Percentiles rank a stretch among this genome's conserved stretches.
Evolutionary conservation across 192 early-diverging fungal genomes (phyloP).

Genomic region (Geranomyces variabilis): DNA sequence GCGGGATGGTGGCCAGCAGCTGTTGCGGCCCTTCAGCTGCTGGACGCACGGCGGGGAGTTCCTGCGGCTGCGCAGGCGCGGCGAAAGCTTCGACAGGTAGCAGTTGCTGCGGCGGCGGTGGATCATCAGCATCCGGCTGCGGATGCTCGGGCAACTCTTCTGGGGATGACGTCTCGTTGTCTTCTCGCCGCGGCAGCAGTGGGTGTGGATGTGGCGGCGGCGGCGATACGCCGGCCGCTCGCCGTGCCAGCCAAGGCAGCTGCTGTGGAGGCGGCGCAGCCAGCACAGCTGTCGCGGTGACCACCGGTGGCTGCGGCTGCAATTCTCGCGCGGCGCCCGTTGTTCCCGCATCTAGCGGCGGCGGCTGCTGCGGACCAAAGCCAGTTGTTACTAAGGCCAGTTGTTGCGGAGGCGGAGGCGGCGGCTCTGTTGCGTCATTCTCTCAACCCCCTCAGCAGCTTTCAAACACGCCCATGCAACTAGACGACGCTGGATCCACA

Average conservation of each 20-base stretch:
- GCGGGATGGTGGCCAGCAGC: background rate
- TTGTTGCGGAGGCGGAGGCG: constrained; percentile 9
- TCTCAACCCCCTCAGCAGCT: background rate
- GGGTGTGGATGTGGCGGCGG: constrained; percentile 13
- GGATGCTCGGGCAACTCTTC: background rate
- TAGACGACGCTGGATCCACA: background rate
- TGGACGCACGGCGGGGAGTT: background rate
- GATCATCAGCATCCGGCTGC: background rate
- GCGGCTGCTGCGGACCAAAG: background rate
- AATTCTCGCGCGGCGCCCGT: background rate
- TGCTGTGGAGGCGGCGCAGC: background rate
- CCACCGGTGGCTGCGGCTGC: constrained; percentile 8
- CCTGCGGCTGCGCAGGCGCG: background rate
- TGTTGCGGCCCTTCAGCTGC: background rate
- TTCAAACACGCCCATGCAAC: background rate
- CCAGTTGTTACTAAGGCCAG: background rate
- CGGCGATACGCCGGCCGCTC: background rate
- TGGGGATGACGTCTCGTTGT: background rate
- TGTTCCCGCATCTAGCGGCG: background rate
- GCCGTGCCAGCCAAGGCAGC: background rate
- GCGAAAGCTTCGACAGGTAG: background rate
- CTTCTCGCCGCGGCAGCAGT: background rate
- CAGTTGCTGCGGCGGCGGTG: background rate
- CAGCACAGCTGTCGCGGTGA: background rate
- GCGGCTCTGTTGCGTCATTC: background rate